phyloP scores from a whole-genome alignment of 495 filamentous ascomycete genomes.

The Penicillium longicatenatum region DNA sequence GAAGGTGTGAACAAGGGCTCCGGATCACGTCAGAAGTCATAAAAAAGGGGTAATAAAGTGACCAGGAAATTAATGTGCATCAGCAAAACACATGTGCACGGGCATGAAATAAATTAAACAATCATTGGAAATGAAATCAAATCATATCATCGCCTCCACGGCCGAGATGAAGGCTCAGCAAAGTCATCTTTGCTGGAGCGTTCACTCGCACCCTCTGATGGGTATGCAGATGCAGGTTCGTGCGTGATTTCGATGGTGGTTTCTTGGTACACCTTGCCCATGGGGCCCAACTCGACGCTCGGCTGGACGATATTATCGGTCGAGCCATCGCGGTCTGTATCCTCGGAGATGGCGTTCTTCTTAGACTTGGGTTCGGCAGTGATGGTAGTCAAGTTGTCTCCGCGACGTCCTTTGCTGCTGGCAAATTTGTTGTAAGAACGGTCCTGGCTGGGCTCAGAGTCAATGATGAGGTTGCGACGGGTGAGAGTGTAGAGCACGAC shows the following conservation, averaged over 20 bases:
- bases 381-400: slow-evolving; percentile 36
- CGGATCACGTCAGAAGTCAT: not conserved
- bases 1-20: not conserved
- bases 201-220: slow-evolving; percentile 27
- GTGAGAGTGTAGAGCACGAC: slow-evolving; percentile 72
- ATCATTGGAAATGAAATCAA: not conserved
- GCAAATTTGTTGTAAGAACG: slow-evolving; percentile 40
- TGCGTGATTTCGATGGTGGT: slow-evolving; percentile 49
- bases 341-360: slow-evolving; percentile 24
- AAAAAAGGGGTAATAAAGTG: not conserved
- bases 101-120: not conserved
- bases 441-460: slow-evolving; percentile 44
- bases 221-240: slow-evolving; percentile 45
- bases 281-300: slow-evolving; percentile 35
- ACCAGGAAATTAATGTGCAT: not conserved
- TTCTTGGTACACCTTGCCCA: slow-evolving; percentile 49
- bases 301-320: slow-evolving; percentile 43
- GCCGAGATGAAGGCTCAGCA: slow-evolving; percentile 20
- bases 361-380: slow-evolving; percentile 36
- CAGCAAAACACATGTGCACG: not conserved
- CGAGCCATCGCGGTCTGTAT: slow-evolving; percentile 36
- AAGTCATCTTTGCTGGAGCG: slow-evolving; percentile 38
- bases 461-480: slow-evolving; percentile 50
- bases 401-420: slow-evolving; percentile 36
- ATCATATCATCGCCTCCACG: slow-evolving; percentile 32